phyloP scores from a whole-genome alignment of 1,284 basidiomycete genomes.

The Omphalotus olearius region DNA sequence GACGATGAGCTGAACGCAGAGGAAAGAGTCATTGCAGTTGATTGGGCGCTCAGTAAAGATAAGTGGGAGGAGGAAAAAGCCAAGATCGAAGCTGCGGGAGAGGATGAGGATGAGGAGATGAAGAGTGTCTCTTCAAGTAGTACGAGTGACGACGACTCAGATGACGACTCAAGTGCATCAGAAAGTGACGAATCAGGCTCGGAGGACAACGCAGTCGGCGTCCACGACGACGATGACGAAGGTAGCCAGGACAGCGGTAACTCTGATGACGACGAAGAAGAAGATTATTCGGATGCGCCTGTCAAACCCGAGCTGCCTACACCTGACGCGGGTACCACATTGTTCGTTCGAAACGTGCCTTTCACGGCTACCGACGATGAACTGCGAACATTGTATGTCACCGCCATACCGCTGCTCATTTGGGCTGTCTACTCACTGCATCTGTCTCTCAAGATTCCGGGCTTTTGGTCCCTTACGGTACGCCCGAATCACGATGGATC shows the following conservation, averaged over 20 bases:
- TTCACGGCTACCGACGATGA: slow-evolving; percentile 93
- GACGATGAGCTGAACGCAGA: slow-evolving; percentile 34
- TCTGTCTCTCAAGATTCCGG: slow-evolving; percentile 62
- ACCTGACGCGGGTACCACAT: slow-evolving; percentile 83
- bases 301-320: slow-evolving; percentile 72
- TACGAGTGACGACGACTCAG: slow-evolving; percentile 2
- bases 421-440: background rate
- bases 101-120: slow-evolving; percentile 34
- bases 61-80: slow-evolving; percentile 84
- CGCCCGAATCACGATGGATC: slow-evolving; percentile 89
- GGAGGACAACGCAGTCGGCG: slow-evolving; percentile 23
- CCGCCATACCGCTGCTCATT: background rate
- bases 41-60: slow-evolving; percentile 95
- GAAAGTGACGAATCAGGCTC: slow-evolving; percentile 14
- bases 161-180: background rate
- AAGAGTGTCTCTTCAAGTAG: slow-evolving; percentile 18
- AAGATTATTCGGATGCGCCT: slow-evolving; percentile 48
- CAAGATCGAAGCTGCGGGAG: slow-evolving; percentile 39
- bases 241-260: slow-evolving; percentile 16
- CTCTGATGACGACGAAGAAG: slow-evolving; percentile 27
- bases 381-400: slow-evolving; percentile 68
- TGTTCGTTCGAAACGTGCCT: slow-evolving; percentile 94
- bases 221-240: background rate
- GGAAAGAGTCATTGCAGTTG: slow-evolving; percentile 84
- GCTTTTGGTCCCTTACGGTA: slow-evolving; percentile 92